A percentile compares a stretch with the other conserved stretches of the same genome.
Conservation (phyloP, 345 rosid species). For the Acer yangbiense region DNA sequence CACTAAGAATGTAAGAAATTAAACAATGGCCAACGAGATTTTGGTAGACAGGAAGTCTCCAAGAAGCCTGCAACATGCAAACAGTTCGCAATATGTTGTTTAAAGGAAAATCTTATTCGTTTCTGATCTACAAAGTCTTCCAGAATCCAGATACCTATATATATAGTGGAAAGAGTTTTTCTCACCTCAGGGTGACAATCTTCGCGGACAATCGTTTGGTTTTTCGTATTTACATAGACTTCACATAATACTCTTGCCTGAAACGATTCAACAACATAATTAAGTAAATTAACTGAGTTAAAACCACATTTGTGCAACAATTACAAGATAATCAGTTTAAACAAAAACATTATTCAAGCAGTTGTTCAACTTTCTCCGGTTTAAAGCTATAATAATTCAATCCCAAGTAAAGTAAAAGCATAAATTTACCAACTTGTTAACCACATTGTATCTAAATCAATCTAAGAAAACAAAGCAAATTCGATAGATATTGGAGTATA, state of each 20-base stretch:
- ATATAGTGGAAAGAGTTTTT: neutral
- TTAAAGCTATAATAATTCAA: too few species aligned
- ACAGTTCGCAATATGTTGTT: neutral
- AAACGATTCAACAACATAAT: slow-evolving; percentile 21
- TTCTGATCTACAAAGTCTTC: neutral
- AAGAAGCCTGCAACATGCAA: neutral
- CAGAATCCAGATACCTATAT: neutral
- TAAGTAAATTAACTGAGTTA: too few species aligned
- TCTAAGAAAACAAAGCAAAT: too few species aligned
- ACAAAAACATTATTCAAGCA: too few species aligned
- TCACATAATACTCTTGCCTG: slow-evolving; percentile 78
- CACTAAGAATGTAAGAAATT: neutral
- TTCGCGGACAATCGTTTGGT: slow-evolving; percentile 63
- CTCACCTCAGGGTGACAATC: slow-evolving; percentile 71
- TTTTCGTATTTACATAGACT: slow-evolving; percentile 59
- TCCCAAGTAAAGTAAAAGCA: too few species aligned
- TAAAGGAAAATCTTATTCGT: neutral
- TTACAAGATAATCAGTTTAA: neutral
- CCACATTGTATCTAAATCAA: neutral
- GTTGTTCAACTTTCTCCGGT: too few species aligned
- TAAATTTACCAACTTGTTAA: neutral
- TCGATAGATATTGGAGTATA: too few species aligned
- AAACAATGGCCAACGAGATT: neutral
- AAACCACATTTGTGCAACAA: neutral
- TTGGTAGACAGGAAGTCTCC: neutral